Conservation (phyloP, 495 filamentous ascomycete genomes). For the Penicillium diatomitis region DNA sequence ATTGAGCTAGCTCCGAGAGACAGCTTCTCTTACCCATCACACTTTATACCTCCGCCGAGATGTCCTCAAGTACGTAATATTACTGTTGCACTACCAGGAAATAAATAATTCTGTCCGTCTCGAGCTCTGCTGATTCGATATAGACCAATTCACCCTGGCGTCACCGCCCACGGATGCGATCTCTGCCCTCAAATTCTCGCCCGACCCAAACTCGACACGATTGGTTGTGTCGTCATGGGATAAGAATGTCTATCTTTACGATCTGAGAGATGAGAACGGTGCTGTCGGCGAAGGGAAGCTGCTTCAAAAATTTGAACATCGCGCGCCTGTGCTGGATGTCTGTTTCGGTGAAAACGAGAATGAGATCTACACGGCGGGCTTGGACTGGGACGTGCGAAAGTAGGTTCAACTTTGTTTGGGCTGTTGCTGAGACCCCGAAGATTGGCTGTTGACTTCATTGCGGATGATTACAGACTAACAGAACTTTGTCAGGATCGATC, state of each 20-base stretch:
- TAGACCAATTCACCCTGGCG: slow-evolving; percentile 39
- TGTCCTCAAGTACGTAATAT: slow-evolving; percentile 31
- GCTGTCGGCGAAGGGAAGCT: slow-evolving; percentile 47
- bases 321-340: slow-evolving; percentile 79
- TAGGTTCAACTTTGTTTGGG: slow-evolving; percentile 20
- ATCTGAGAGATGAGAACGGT: slow-evolving; percentile 54
- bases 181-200: slow-evolving; percentile 77
- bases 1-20: slow-evolving; percentile 20
- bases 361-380: slow-evolving; percentile 73
- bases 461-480: slow-evolving; percentile 1
- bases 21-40: slow-evolving; percentile 14
- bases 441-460: not conserved
- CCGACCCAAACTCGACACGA: slow-evolving; percentile 50
- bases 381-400: slow-evolving; percentile 80
- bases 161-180: slow-evolving; percentile 80
- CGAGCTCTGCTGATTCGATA: not conserved
- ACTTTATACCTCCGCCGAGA: slow-evolving; percentile 5
- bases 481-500: slow-evolving; percentile 50
- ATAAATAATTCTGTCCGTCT: not conserved
- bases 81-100: too few relatives aligned
- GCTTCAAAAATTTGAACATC: slow-evolving; percentile 65
- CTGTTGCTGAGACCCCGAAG: too few relatives aligned
- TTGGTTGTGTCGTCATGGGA: slow-evolving; percentile 94
- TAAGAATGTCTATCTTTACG: slow-evolving; percentile 83
- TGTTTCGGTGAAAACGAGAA: slow-evolving; percentile 76